Conservation (phyloP, 441 rosid genomes). For the Rhodomyrtus psidioides region DNA sequence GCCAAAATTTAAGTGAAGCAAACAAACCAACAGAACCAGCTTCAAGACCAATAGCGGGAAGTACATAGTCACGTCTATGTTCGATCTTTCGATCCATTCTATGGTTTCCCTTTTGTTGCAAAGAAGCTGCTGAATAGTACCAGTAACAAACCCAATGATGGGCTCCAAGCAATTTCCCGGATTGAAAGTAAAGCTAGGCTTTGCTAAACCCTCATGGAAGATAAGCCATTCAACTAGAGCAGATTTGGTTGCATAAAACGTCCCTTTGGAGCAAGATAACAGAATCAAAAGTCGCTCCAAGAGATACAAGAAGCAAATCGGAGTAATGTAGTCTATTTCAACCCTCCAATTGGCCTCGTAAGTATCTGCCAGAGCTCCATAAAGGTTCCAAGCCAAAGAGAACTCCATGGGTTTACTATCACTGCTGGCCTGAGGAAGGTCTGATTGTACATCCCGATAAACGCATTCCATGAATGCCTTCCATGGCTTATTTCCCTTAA, state of each 20-base stretch:
- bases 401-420: neutral
- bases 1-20: slow-evolving; percentile 26
- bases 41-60: slow-evolving; percentile 22
- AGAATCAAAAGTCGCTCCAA: slow-evolving; percentile 24
- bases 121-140: slow-evolving; percentile 3
- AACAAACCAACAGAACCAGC: slow-evolving; percentile 23
- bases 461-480: neutral
- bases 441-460: neutral
- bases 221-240: slow-evolving; percentile 27
- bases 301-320: slow-evolving; percentile 34
- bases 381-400: neutral
- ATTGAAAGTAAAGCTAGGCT: neutral
- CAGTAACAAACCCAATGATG: neutral
- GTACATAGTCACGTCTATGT: neutral
- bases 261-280: slow-evolving; percentile 13
- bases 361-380: slow-evolving; percentile 21
- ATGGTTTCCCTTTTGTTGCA: neutral
- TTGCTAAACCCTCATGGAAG: neutral
- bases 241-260: slow-evolving; percentile 17
- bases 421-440: neutral
- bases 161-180: neutral
- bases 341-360: slow-evolving; percentile 24
- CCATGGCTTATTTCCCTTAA: neutral
- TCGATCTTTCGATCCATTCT: slow-evolving; percentile 23
- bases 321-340: slow-evolving; percentile 23